A percentile compares a stretch with the other conserved stretches of the same genome.
phyloP scores from a whole-genome alignment of 2,329 filamentous ascomycete genomes.

The Chaetomium strumarium region DNA sequence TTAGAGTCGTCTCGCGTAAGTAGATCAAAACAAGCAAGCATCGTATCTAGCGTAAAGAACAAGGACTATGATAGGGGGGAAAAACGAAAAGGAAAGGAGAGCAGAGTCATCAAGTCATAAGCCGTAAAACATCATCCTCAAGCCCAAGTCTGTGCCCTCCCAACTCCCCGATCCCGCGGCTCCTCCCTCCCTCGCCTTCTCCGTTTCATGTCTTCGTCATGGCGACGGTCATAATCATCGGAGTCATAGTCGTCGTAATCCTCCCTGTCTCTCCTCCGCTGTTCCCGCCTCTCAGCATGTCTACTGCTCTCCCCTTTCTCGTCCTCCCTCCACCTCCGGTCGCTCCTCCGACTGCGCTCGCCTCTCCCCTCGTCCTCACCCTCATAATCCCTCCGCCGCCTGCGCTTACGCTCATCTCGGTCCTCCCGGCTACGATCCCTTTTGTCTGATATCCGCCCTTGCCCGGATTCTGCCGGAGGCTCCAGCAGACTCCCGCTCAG shows the following conservation, averaged over 20 bases:
- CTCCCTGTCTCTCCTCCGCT: constrained; percentile 3
- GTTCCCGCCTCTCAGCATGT: neutral
- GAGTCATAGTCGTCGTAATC: constrained; percentile 11
- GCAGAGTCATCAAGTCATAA: constrained; percentile 19
- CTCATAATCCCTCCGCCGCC: constrained; percentile 12
- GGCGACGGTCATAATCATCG: constrained; percentile 12
- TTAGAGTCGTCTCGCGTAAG: neutral
- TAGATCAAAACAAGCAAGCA: constrained; percentile 3
- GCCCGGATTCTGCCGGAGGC: neutral
- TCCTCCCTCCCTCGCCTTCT: constrained; percentile 18
- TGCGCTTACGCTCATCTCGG: constrained; percentile 7
- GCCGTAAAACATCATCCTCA: constrained; percentile 9
- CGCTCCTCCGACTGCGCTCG: constrained; percentile 8
- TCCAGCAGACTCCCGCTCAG: constrained; percentile 25
- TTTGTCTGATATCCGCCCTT: constrained; percentile 1
- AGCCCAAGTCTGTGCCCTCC: constrained; percentile 6
- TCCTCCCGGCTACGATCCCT: neutral
- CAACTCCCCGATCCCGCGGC: constrained; percentile 1
- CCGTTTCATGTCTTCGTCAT: constrained; percentile 18
- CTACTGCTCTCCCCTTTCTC: constrained; percentile 9
- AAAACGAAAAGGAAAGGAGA: constrained; percentile 8
- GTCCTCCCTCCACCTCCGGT: constrained; percentile 4
- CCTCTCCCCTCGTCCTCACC: constrained; percentile 4
- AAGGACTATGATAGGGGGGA: constrained; percentile 1
- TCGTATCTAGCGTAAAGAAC: constrained; percentile 6